Conservation (phyloP, 2,329 filamentous ascomycete genomes). For the Corinectria fuckeliana region DNA sequence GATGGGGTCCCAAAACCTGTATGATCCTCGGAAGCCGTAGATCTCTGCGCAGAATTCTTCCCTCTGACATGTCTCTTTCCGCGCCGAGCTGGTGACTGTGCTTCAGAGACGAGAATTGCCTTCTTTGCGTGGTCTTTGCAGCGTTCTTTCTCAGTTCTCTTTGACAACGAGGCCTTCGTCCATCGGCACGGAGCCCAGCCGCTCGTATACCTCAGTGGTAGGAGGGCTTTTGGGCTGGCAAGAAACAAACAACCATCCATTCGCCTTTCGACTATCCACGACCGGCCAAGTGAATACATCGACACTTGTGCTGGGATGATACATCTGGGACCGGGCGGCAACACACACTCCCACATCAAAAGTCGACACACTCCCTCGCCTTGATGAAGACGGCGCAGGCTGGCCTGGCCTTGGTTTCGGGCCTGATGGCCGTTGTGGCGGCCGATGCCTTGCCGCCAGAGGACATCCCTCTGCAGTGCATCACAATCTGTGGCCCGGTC, state of each 20-base stretch:
- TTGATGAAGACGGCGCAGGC: slow-evolving; percentile 39
- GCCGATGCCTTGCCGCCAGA: slow-evolving; percentile 43
- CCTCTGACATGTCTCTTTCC: slow-evolving; percentile 4
- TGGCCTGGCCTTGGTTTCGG: slow-evolving; percentile 37
- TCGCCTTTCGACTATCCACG: too few species aligned
- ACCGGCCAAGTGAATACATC: not conserved
- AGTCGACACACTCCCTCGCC: not conserved
- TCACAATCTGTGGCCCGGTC: slow-evolving; percentile 51
- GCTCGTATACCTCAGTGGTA: not conserved
- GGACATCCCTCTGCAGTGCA: slow-evolving; percentile 48
- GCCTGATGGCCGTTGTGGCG: slow-evolving; percentile 37
- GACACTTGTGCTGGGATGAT: not conserved
- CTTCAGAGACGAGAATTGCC: slow-evolving; percentile 6
- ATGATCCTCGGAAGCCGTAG: slow-evolving; percentile 7
- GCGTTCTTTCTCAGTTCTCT: not conserved
- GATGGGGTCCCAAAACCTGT: not conserved
- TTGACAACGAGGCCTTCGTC: not conserved
- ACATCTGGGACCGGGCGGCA: not conserved
- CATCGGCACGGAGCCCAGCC: not conserved
- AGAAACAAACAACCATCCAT: not conserved
- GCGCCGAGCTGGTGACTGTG: slow-evolving; percentile 3
- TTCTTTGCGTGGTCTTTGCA: not conserved
- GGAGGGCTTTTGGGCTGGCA: not conserved
- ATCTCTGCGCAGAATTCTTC: not conserved
- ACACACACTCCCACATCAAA: not conserved